Base-by-base conservation (phyloP, 1,284 basidiomycete species). In the Sparassis latifolia region DNA sequence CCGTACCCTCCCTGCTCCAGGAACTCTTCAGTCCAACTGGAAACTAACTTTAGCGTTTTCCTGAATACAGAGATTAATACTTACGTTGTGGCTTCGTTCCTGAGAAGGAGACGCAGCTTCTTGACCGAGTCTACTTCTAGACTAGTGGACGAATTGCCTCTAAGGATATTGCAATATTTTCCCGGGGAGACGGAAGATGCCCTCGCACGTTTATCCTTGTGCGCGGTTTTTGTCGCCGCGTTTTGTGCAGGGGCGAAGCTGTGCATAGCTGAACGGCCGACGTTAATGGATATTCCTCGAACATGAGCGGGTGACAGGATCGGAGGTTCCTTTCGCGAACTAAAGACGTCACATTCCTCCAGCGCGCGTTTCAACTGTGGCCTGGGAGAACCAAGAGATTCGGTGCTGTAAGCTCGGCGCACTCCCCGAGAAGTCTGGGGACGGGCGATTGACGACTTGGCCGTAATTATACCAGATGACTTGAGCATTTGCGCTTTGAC, bases 1-100 rank as follows among this genome's bases (percentile, higher is more conserved):
- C 79, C 77, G 62, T 98, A 99, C 1, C 97, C 96, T 4, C 92
- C 92, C 7, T 80, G 67, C 45, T 78, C 77, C 41, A 97, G 64
- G 64, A 98, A 99, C n/a, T 86, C 81, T 55, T 87, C 78, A n/a
- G 97, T 86, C 96, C 97, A 99, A 44, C 84, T 88, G 31, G 5
- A 35, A 4, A 33, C 32, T 29, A 7, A 12, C 35, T 6, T 37
- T 37, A 37, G 12, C 35, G 12, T 7, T 12, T 12, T 7, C 6
- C 7, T 12, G 35, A 37, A 37, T 12, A 37, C 35, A 12, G 6
- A 12, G 12, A 37, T 6, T 12, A 37, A 37, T 10, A 66, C 68
- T 48, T 64, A 90, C 90, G 74, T 80, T 4, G 93, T 91, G 5
- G 84, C 77, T 66, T 97, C 94, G 60, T 95, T 94, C 52, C 94